These are phyloP conservation scores for Microdochium paspali DNA, from an alignment of 2,329 filamentous ascomycete genomes.

Conservation along the genomic window DNA sequence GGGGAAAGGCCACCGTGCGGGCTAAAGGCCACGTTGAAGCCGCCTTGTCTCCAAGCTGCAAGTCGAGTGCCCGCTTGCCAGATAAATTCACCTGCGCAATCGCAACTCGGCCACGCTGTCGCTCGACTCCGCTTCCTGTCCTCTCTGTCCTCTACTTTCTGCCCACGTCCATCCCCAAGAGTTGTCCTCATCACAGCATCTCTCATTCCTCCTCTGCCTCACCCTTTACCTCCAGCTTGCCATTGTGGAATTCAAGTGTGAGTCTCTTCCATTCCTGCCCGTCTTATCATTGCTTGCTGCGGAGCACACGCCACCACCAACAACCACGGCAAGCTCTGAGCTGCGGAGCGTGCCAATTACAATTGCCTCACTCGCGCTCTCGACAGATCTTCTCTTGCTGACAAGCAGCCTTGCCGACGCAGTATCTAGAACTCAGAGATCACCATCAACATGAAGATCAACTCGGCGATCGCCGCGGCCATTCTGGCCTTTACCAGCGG, in stretches of 20 bases:
- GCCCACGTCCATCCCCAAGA: not conserved
- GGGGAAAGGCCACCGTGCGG: no score
- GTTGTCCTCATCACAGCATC: not conserved
- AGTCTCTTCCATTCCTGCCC: not conserved
- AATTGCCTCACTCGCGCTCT: not conserved
- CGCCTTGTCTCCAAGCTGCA: no score
- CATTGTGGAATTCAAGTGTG: not conserved
- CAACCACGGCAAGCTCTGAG: not conserved
- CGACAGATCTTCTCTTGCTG: not conserved
- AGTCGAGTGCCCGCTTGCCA: no score
- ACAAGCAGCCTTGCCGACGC: not conserved
- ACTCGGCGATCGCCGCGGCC: slow-evolving; percentile 68
- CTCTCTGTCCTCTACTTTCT: not conserved
- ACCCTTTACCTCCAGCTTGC: not conserved
- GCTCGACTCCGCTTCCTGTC: no score
- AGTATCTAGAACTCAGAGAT: not conserved
- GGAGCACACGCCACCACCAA: no score
- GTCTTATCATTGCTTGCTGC: not conserved
- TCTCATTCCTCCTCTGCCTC: not conserved
- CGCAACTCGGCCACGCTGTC: no score
- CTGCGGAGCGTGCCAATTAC: no score
- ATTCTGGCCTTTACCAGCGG: slow-evolving; percentile 51
- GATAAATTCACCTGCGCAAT: no score
- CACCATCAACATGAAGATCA: slow-evolving; percentile 68
- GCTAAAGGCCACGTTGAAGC: no score